Percentiles rank a stretch among this genome's conserved stretches.
Conservation (phyloP, 345 rosid genomes). For the Aethionema arabicum region DNA sequence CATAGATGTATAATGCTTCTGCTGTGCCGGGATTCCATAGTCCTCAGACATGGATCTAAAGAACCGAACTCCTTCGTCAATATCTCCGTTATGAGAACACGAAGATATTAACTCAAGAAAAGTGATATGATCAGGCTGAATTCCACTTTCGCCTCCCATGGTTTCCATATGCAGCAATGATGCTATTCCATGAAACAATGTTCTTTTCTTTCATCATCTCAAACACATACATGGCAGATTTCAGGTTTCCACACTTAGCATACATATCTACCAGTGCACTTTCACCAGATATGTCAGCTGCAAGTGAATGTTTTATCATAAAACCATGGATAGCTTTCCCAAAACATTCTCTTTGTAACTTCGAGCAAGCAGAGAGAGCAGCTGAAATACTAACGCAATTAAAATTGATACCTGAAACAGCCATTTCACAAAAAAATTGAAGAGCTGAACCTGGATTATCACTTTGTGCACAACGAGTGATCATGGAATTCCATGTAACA, state of each 20-base stretch:
- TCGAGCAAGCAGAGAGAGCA: conserved; percentile 78
- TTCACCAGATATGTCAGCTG: conserved; percentile 53
- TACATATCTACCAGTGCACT: conserved; percentile 74
- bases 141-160: conserved; percentile 49
- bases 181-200: conserved; percentile 75
- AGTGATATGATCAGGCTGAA: conserved; percentile 63
- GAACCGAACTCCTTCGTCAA: conserved; percentile 55
- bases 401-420: conserved; percentile 48
- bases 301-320: conserved; percentile 52
- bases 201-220: conserved; percentile 53
- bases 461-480: conserved; percentile 62
- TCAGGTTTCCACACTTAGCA: conserved; percentile 72
- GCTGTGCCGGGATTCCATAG: conserved; percentile 55
- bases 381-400: conserved; percentile 67
- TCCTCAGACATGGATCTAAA: conserved; percentile 58
- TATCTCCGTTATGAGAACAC: conserved; percentile 64
- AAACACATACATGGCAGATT: conserved; percentile 51
- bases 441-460: conserved; percentile 70
- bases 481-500: conserved; percentile 75
- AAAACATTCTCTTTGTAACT: conserved; percentile 58
- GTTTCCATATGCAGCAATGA: conserved; percentile 73
- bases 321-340: conserved; percentile 81
- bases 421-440: conserved; percentile 67
- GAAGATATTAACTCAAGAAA: conserved; percentile 66
- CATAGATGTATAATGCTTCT: conserved; percentile 75